Conservation (phyloP, 768 basidiomycete genomes). For the Amanita inopinata region DNA sequence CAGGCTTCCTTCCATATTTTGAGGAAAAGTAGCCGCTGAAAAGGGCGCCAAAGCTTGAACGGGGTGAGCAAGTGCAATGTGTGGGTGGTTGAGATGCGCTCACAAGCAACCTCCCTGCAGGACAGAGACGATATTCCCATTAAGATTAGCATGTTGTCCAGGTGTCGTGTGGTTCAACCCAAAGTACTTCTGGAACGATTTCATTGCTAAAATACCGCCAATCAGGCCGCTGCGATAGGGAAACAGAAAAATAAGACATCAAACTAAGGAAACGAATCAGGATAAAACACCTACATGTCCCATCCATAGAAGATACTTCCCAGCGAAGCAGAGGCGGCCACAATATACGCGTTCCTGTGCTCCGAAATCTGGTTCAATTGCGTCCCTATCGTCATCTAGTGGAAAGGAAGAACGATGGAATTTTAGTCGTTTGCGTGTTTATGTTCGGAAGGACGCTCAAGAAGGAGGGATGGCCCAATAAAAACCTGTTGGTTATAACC, state of each 20-base stretch:
- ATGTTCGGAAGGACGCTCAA: too few relatives aligned
- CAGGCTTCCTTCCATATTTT: constrained; percentile 36
- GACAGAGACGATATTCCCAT: constrained; percentile 43
- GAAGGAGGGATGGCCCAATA: too few relatives aligned
- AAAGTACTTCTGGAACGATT: constrained; percentile 39
- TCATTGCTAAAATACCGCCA: constrained; percentile 36
- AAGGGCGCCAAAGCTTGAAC: constrained; percentile 33
- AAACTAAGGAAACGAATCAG: not conserved
- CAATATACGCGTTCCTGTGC: constrained; percentile 35
- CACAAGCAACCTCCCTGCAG: constrained; percentile 41
- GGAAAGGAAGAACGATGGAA: not conserved
- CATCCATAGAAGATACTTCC: constrained; percentile 42
- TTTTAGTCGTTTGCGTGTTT: too few relatives aligned
- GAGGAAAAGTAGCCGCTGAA: constrained; percentile 29
- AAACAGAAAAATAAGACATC: constrained; percentile 5
- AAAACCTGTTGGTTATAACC: too few relatives aligned
- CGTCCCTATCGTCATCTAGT: constrained; percentile 19
- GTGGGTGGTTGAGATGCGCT: constrained; percentile 12
- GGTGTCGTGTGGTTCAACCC: constrained; percentile 30
- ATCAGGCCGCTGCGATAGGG: constrained; percentile 30
- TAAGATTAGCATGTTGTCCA: constrained; percentile 28
- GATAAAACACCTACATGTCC: constrained; percentile 26
- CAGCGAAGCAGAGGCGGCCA: constrained; percentile 35
- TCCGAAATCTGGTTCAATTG: constrained; percentile 17
- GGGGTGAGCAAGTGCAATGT: not conserved